These are phyloP conservation scores for Jacaranda copaia DNA, from an alignment of 257 asterid genomes.

Conservation along the genomic window DNA sequence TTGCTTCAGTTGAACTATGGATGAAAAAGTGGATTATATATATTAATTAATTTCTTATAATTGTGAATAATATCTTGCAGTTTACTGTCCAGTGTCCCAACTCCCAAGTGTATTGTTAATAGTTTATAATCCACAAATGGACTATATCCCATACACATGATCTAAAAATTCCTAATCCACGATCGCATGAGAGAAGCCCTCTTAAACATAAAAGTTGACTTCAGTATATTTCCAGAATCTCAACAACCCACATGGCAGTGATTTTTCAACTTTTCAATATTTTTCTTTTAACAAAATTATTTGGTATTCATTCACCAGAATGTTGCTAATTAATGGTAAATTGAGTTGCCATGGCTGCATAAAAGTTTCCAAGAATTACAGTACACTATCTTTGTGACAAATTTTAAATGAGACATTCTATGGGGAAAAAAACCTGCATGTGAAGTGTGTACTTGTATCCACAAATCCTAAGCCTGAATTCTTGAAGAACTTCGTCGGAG, in stretches of 20 bases:
- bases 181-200: background rate
- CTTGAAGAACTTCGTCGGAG: slow-evolving; percentile 63
- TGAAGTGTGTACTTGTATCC: background rate
- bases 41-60: too few species aligned
- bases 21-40: too few species aligned
- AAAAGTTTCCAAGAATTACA: background rate
- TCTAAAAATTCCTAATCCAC: too few species aligned
- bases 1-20: background rate
- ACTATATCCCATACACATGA: too few species aligned
- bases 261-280: background rate
- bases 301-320: background rate
- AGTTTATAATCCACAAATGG: too few species aligned
- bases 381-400: background rate
- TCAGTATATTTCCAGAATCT: background rate
- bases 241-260: too few species aligned
- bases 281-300: too few species aligned
- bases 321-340: background rate
- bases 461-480: slow-evolving; percentile 32
- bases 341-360: background rate
- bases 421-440: background rate
- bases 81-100: too few species aligned
- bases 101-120: too few species aligned
- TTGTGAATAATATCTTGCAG: too few species aligned
- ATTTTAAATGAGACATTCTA: background rate
- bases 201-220: background rate